phyloP scores from a whole-genome alignment of 306 rosid species.

The Cucumis cinereus region DNA sequence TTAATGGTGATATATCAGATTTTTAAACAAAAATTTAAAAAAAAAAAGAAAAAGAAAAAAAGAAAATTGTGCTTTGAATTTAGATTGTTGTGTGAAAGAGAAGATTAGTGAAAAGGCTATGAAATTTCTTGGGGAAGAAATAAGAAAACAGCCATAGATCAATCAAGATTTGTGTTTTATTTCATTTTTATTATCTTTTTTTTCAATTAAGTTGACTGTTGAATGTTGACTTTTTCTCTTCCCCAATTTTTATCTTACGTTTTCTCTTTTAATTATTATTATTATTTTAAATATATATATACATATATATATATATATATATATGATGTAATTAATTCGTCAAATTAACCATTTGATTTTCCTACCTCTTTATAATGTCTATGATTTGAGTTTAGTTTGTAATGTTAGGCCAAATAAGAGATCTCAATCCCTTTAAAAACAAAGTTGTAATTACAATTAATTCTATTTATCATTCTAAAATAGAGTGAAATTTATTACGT shows the following conservation, averaged over 20 bases:
- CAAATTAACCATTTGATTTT: no score
- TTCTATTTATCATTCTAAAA: no score
- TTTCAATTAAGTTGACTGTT: constrained; percentile 19
- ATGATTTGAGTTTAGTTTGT: no score
- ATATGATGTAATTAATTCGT: no score
- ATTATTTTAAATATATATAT: no score
- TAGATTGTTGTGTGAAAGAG: neutral
- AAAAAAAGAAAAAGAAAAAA: no score
- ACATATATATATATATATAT: no score
- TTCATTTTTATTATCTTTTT: neutral
- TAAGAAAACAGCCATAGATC: neutral
- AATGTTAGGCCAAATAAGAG: no score
- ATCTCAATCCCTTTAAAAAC: no score
- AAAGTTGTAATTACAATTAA: no score
- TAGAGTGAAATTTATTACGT: no score
- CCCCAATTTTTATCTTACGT: neutral
- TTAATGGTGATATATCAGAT: neutral
- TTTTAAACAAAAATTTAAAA: neutral
- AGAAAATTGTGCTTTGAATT: neutral
- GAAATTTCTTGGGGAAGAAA: neutral
- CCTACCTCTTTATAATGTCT: no score
- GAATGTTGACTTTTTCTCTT: constrained; percentile 17
- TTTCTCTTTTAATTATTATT: neutral
- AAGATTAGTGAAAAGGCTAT: neutral
- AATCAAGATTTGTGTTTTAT: neutral